Percentiles rank a stretch among this genome's conserved stretches.
These are phyloP conservation scores for Leccinum barrowsii DNA, from an alignment of 768 basidiomycete species.

Conservation along the genomic window DNA sequence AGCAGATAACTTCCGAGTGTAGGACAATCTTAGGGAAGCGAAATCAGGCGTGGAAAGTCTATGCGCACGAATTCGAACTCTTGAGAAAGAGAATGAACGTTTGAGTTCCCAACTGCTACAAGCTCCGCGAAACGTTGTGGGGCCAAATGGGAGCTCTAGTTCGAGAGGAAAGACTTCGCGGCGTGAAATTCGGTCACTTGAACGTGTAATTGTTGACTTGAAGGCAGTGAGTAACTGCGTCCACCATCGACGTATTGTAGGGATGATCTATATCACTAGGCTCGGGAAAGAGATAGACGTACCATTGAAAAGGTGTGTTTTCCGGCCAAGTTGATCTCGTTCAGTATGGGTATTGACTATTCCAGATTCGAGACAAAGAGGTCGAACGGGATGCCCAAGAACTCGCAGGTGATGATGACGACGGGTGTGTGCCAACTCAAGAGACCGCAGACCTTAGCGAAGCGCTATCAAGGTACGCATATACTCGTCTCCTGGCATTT, in stretches of 20 bases:
- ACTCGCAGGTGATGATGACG: conserved; percentile 1
- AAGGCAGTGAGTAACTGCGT: conserved; percentile 2
- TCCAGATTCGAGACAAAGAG: conserved; percentile 17
- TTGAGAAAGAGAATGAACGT: conserved; percentile 5
- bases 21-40: conserved; percentile 2
- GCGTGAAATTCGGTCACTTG: conserved; percentile 10
- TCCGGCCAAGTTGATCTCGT: neutral
- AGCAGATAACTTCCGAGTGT: neutral
- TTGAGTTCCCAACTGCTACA: conserved; percentile 6
- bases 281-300: conserved; percentile 10
- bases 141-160: neutral
- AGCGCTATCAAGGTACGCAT: conserved; percentile 8
- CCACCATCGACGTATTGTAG: neutral
- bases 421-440: neutral
- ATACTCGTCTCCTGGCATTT: neutral
- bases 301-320: conserved; percentile 14
- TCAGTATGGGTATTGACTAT: neutral
- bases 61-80: conserved; percentile 4
- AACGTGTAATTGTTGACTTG: conserved; percentile 2
- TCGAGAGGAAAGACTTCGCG: neutral
- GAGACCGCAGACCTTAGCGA: conserved; percentile 8
- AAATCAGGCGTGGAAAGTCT: conserved; percentile 11
- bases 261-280: conserved; percentile 2
- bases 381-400: conserved; percentile 14
- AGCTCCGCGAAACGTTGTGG: neutral